Evolutionary conservation across 2,329 filamentous ascomycete species (phyloP), one percentile per base, ranked within the genome.

Genomic region (Pseudocercospora cruenta): DNA sequence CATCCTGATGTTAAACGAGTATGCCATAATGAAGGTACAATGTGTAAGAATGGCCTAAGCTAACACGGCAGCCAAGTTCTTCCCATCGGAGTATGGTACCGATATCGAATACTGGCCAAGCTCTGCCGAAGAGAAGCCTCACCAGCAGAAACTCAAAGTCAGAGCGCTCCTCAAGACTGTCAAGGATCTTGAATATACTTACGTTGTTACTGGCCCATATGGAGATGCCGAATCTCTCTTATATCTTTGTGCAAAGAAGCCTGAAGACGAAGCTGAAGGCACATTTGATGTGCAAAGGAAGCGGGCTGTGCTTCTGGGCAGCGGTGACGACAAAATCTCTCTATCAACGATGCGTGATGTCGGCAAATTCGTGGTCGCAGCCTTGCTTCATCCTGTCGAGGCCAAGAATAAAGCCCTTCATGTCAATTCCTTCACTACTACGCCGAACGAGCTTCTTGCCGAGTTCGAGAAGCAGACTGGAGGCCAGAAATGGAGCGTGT

Each of bases 271-370:
- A 59, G 74, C 79, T 36, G 77, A 81, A 0, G 90, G 90, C 2
- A 84, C 84, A 0, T 93, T 87, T 71, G 84, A 92, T 72, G 80
- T 85, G 1, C 78, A 80, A 66, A 80, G 73, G 1, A 88, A 85
- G 73, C 85, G 81, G 64, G 90, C 90, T 0, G 80, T 86, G 2
- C 73, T 93, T 14, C 73, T 92, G 21, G 90, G 85, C 1, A 85
- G 86, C 67, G 90, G 89, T 0, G 80, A 87, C 43, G 87, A 84
- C 21, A 83, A 80, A 66, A 82, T 92, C 67, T 88, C 87, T 39
- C 86, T 93, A 71, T 92, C 88, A 2, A 90, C 87, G 1, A 91
- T 91, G 87, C 80, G 82, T 22, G 91, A 93, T 72, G 89, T 92
- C 9, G 90, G 90, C 4, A 88, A 86, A 63, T 83, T 90, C 24